These are phyloP conservation scores for Suhomyces bribrorum DNA, from an alignment of 1,139 yeast species.

Conservation along the genomic window DNA sequence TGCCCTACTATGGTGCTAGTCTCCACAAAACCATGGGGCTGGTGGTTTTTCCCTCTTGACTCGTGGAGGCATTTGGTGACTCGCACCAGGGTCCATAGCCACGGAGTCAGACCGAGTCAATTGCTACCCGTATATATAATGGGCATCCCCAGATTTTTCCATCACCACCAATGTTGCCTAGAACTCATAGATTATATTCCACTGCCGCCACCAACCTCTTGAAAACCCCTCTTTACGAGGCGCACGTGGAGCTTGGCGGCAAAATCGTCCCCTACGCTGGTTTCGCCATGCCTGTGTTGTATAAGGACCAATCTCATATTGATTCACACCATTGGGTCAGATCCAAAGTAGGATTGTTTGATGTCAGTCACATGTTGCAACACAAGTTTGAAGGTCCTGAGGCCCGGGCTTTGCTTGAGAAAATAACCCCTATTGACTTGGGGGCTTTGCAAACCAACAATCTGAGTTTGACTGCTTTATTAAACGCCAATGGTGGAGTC, in stretches of 20 bases:
- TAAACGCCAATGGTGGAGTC: constrained; percentile 77
- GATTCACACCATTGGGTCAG: constrained; percentile 97
- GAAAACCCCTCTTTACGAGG: constrained; percentile 80
- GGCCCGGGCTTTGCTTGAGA: constrained; percentile 69
- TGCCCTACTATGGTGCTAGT: no score
- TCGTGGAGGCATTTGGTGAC: neutral
- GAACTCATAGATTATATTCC: constrained; percentile 26
- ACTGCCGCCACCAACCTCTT: constrained; percentile 24
- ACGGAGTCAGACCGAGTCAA: constrained; percentile 9
- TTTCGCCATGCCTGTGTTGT: constrained; percentile 89
- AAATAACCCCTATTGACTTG: constrained; percentile 84
- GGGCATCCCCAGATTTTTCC: constrained; percentile 2
- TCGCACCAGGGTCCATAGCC: no score
- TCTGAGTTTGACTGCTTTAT: constrained; percentile 76
- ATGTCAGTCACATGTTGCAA: constrained; percentile 96
- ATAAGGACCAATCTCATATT: constrained; percentile 78
- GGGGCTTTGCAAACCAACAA: constrained; percentile 52
- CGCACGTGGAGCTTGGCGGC: constrained; percentile 78
- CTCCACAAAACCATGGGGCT: no score
- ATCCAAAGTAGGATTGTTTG: constrained; percentile 82
- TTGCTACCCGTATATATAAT: constrained; percentile 1
- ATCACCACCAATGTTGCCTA: constrained; percentile 13
- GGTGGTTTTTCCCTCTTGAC: constrained; percentile 1
- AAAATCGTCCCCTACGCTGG: constrained; percentile 97
- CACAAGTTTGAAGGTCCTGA: constrained; percentile 73